Conservation (phyloP, 1,139 yeast genomes). For the Protomyces arabidopsidicola region DNA sequence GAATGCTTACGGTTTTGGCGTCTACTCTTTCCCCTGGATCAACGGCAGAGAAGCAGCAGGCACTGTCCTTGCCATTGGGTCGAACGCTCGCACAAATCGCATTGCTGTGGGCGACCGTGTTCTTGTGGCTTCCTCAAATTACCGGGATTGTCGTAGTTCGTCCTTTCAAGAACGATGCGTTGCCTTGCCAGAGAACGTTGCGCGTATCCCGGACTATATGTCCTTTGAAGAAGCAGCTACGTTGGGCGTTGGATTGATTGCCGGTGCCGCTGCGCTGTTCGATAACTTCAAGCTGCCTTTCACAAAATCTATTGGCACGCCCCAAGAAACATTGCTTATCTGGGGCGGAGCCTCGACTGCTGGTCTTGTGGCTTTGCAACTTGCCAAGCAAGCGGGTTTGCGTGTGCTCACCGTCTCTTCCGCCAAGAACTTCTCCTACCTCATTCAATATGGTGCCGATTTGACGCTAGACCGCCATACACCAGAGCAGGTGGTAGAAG, state of each 20-base stretch:
- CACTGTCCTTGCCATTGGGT: neutral
- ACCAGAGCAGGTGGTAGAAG: neutral
- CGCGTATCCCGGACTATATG: neutral
- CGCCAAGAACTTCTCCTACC: neutral
- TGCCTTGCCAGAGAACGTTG: slow-evolving; percentile 1
- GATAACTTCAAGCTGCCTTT: neutral
- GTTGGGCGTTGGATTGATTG: slow-evolving; percentile 2
- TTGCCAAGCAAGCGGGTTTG: neutral
- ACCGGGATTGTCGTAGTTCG: neutral
- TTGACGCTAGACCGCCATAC: slow-evolving; percentile 1
- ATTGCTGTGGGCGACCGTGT: slow-evolving; percentile 1
- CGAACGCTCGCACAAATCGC: neutral
- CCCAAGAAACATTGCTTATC: neutral
- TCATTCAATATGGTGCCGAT: neutral
- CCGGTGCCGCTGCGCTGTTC: slow-evolving; percentile 2
- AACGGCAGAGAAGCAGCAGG: slow-evolving; percentile 3
- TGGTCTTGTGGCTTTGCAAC: neutral
- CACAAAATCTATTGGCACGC: too few relatives aligned
- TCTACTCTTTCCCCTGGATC: neutral
- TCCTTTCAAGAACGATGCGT: neutral
- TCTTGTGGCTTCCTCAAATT: slow-evolving; percentile 3
- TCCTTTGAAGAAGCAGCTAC: neutral
- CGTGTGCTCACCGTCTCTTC: neutral
- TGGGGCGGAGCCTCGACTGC: slow-evolving; percentile 2
- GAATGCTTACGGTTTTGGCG: neutral